Conservation (phyloP, 495 filamentous ascomycete species). For the Penicillium soppii region DNA sequence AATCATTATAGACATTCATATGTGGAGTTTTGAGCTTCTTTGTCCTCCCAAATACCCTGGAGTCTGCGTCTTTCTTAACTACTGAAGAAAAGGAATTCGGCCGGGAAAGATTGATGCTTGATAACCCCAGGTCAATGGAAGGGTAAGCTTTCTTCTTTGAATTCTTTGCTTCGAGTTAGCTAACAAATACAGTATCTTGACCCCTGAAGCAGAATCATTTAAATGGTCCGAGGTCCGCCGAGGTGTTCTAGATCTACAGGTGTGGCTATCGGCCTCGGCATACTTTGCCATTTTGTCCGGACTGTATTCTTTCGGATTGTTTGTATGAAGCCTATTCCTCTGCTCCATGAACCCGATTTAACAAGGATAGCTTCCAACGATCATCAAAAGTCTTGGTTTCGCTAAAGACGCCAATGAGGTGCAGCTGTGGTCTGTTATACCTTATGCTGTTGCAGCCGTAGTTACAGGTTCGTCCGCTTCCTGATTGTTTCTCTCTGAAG, state of each 20-base stretch:
- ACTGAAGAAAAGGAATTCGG: constrained; percentile 48
- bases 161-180: not conserved
- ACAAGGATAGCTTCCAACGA: constrained; percentile 61
- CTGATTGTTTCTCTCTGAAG: constrained; percentile 39
- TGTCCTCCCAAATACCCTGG: constrained; percentile 53
- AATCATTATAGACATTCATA: constrained; percentile 44
- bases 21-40: constrained; percentile 53
- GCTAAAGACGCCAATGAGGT: constrained; percentile 60
- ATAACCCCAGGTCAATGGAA: constrained; percentile 34
- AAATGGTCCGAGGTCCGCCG: constrained; percentile 44
- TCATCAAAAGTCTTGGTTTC: constrained; percentile 70
- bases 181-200: constrained; percentile 17
- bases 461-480: constrained; percentile 68
- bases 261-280: constrained; percentile 44
- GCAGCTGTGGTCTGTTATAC: constrained; percentile 83
- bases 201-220: constrained; percentile 34
- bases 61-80: constrained; percentile 50
- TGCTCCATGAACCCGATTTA: too few relatives aligned
- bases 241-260: constrained; percentile 32
- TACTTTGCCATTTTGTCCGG: constrained; percentile 46
- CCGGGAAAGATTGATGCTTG: constrained; percentile 35
- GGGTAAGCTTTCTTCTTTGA: constrained; percentile 21
- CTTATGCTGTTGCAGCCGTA: constrained; percentile 76
- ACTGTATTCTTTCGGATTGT: constrained; percentile 45
- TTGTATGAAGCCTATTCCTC: constrained; percentile 21